phyloP scores from a whole-genome alignment of 495 filamentous ascomycete species.

The Hypoxylon crocopeplum region DNA sequence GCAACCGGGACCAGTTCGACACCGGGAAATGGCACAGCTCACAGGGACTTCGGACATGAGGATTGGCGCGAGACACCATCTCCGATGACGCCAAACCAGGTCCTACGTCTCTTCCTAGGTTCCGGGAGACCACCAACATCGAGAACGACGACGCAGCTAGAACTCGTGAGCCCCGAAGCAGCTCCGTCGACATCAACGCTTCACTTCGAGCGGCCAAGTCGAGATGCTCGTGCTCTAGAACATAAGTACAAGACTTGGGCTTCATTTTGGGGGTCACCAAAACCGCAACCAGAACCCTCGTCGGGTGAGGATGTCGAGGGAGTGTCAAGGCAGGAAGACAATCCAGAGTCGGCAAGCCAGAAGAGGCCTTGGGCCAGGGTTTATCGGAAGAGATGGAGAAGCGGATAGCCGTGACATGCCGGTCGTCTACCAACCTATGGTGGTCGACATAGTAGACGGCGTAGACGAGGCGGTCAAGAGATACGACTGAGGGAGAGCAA shows the following conservation, averaged over 20 bases:
- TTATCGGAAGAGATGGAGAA: constrained; percentile 19
- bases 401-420: constrained; percentile 6
- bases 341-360: neutral
- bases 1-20: constrained; percentile 19
- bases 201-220: neutral
- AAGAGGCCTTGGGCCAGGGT: constrained; percentile 2
- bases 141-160: constrained; percentile 7
- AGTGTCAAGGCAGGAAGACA: neutral
- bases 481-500: too few species aligned
- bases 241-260: constrained; percentile 11
- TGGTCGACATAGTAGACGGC: too few species aligned
- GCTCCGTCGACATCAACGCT: neutral
- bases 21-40: constrained; percentile 1
- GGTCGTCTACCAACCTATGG: too few species aligned
- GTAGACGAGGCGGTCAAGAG: too few species aligned
- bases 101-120: constrained; percentile 18
- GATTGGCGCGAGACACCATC: constrained; percentile 27
- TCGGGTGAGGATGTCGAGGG: neutral
- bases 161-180: neutral
- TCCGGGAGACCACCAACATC: constrained; percentile 21
- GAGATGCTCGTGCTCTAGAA: constrained; percentile 6
- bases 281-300: neutral
- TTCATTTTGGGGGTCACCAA: constrained; percentile 17
- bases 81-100: constrained; percentile 21
- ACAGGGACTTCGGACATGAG: constrained; percentile 3